These are phyloP conservation scores for Podila verticillata DNA, from an alignment of 192 early-diverging fungal genomes.

Conservation along the genomic window DNA sequence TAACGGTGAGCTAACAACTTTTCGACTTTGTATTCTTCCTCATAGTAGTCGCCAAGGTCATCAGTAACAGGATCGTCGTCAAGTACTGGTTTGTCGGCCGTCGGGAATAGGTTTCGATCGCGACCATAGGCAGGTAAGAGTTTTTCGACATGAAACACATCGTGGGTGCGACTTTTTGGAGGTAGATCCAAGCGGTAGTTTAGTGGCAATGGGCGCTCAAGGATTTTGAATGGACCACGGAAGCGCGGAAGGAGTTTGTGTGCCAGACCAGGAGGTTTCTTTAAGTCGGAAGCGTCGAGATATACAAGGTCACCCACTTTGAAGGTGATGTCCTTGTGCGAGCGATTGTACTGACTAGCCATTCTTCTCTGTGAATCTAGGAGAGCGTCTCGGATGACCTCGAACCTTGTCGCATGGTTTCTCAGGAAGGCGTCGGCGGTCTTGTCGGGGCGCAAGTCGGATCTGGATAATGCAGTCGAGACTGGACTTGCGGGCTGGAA, in stretches of 20 bases:
- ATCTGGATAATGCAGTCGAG: neutral
- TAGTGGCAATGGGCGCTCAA: too few relatives aligned
- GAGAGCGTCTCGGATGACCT: neutral
- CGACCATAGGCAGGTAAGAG: too few relatives aligned
- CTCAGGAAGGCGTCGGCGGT: neutral
- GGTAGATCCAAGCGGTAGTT: too few relatives aligned
- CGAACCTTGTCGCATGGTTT: neutral
- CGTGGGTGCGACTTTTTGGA: too few relatives aligned
- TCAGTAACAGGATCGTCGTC: too few relatives aligned
- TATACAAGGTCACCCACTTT: neutral
- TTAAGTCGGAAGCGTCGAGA: neutral
- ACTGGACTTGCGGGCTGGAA: conserved; percentile 6
- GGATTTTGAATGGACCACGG: neutral
- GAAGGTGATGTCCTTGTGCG: neutral
- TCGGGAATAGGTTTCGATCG: too few relatives aligned
- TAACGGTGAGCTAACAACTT: too few relatives aligned
- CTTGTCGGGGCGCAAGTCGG: neutral
- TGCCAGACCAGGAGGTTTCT: neutral
- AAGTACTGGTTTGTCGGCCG: too few relatives aligned
- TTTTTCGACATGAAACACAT: too few relatives aligned
- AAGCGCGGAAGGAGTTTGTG: neutral
- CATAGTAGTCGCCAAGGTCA: too few relatives aligned
- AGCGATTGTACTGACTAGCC: neutral
- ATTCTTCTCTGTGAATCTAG: too few relatives aligned
- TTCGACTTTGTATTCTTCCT: too few relatives aligned